A percentile compares a stretch with the other conserved stretches of the same genome.
Conservation (phyloP, 148 eudicot genomes). For the Persicaria tinctoria region DNA sequence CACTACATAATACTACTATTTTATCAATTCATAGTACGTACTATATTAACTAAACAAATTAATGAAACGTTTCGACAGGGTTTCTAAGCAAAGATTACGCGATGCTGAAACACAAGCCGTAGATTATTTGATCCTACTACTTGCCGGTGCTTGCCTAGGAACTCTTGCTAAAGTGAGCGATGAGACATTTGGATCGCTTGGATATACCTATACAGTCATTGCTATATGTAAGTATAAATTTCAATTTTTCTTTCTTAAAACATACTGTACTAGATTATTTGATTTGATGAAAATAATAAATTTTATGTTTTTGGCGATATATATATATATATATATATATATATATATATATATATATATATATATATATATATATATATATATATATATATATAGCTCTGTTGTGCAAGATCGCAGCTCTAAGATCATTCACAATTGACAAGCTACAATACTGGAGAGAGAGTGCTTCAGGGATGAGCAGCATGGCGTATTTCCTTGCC, state of each 20-base stretch:
- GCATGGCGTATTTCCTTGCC: constrained; percentile 68
- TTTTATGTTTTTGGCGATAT: constrained; percentile 23
- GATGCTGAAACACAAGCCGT: constrained; percentile 53
- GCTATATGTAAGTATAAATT: constrained; percentile 51
- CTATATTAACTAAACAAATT: too few species aligned
- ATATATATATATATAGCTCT: constrained; percentile 30
- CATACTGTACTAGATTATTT: not conserved
- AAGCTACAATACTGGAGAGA: constrained; percentile 83
- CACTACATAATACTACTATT: not conserved
- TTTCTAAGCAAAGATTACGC: constrained; percentile 48
- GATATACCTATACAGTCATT: constrained; percentile 51
- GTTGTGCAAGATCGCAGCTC: constrained; percentile 63
- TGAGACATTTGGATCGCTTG: constrained; percentile 44
- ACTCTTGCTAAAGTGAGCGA: constrained; percentile 43
- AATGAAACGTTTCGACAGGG: constrained; percentile 25
- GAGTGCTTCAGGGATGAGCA: constrained; percentile 74
- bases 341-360: too few species aligned
- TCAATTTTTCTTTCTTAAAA: not conserved
- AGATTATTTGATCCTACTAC: constrained; percentile 52
- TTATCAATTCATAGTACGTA: not conserved
- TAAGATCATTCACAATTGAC: constrained; percentile 76
- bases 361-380: too few species aligned
- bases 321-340: too few species aligned
- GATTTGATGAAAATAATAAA: not conserved
- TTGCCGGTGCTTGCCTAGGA: constrained; percentile 66